Conservation (phyloP, 1,139 yeast species). For the Kluyveromyces sp. region DNA sequence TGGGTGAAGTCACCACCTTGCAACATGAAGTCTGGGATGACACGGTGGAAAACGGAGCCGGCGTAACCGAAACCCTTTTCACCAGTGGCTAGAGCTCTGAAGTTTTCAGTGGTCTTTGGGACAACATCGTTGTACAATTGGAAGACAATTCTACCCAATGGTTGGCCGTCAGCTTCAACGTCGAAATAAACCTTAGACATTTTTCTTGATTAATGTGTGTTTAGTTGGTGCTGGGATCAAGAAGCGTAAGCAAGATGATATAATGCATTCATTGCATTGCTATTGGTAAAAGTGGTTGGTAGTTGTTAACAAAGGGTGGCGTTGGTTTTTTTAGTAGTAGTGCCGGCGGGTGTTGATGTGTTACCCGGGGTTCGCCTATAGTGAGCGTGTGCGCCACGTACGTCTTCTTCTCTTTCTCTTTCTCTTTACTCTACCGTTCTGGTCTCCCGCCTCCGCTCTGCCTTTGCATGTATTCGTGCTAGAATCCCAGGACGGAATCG, state of each 20-base stretch:
- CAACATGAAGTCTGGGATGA: conserved; percentile 95
- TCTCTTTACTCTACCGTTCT: too few species aligned
- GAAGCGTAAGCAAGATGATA: background rate
- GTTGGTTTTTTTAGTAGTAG: background rate
- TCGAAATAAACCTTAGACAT: conserved; percentile 32
- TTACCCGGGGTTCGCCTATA: background rate
- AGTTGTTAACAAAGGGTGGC: conserved; percentile 3
- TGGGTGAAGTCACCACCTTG: conserved; percentile 99
- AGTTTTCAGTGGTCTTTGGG: conserved; percentile 97
- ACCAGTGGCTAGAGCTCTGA: conserved; percentile 95
- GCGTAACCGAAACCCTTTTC: conserved; percentile 96
- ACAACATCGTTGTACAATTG: conserved; percentile 87
- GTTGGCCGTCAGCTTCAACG: conserved; percentile 31
- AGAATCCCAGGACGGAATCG: too few species aligned
- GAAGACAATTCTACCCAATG: conserved; percentile 70
- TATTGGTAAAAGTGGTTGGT: conserved; percentile 2
- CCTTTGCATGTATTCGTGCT: too few species aligned
- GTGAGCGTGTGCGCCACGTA: too few species aligned
- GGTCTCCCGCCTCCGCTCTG: too few species aligned
- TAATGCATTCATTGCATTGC: background rate
- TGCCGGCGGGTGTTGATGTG: background rate
- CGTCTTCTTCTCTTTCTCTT: too few species aligned
- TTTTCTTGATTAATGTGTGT: conserved; percentile 1
- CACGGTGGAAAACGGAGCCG: conserved; percentile 94
- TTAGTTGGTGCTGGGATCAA: background rate